Evolutionary conservation across 2,329 filamentous ascomycete species (phyloP).

Genomic region (Pyrenophora graminea): DNA sequence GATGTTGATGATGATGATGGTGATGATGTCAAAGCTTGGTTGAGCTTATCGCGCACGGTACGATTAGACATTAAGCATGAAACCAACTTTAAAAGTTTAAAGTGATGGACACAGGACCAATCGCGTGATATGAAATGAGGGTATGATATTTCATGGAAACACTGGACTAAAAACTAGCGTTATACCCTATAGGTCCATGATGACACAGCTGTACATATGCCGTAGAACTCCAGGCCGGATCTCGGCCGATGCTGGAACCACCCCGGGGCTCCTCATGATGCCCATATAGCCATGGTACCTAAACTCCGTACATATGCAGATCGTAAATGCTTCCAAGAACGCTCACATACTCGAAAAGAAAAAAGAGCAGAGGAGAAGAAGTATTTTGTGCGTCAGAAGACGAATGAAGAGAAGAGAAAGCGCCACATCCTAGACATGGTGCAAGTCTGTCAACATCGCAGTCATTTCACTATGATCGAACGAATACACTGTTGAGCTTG

Average conservation of each 20-base stretch:
- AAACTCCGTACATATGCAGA: conserved; percentile 38
- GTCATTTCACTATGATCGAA: conserved; percentile 26
- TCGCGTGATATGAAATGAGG: neutral
- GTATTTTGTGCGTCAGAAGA: neutral
- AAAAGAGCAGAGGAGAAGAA: conserved; percentile 1
- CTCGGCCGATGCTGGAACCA: conserved; percentile 6
- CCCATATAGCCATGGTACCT: conserved; percentile 3
- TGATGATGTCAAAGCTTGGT: conserved; percentile 13
- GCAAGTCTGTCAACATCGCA: neutral
- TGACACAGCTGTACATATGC: neutral
- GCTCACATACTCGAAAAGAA: neutral
- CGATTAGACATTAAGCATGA: conserved; percentile 18
- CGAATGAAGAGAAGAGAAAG: neutral
- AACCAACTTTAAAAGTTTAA: conserved; percentile 24
- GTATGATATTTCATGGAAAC: neutral
- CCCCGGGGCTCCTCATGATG: conserved; percentile 2
- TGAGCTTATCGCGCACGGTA: conserved; percentile 12
- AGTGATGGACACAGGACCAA: neutral
- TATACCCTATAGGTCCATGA: neutral
- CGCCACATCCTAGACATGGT: neutral
- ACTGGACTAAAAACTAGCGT: neutral
- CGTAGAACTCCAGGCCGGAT: conserved; percentile 6
- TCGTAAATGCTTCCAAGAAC: conserved; percentile 27
- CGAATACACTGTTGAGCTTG: conserved; percentile 43
- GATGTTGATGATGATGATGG: neutral